These are phyloP conservation scores for Claviceps africana DNA, from an alignment of 2,329 filamentous ascomycete species.

Conservation along the genomic window DNA sequence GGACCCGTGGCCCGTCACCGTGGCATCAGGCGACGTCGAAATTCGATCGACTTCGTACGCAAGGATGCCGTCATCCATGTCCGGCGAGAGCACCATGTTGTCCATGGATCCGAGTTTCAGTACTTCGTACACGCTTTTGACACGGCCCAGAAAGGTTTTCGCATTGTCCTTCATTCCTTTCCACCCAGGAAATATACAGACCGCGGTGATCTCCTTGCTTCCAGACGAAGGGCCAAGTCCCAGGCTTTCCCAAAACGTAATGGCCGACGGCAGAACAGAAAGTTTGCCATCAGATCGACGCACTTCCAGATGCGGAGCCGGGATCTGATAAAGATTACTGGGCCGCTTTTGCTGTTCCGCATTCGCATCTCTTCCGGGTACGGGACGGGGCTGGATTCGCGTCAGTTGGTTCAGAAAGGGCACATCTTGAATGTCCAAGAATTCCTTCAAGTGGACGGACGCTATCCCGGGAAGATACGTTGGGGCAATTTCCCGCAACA, in stretches of 20 bases:
- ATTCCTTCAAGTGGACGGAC: conserved; percentile 28
- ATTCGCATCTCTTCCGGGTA: conserved; percentile 26
- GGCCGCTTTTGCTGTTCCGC: conserved; percentile 35
- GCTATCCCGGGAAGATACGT: conserved; percentile 26
- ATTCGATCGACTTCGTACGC: conserved; percentile 35
- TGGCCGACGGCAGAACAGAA: conserved; percentile 59
- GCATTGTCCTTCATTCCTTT: conserved; percentile 48
- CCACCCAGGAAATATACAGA: conserved; percentile 57
- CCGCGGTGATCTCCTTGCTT: conserved; percentile 53
- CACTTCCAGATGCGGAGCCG: conserved; percentile 57
- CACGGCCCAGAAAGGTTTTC: conserved; percentile 49
- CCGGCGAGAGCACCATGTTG: conserved; percentile 28
- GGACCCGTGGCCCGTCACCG: conserved; percentile 29
- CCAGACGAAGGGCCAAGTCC: conserved; percentile 60
- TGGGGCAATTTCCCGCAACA: conserved; percentile 31
- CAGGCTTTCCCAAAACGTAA: conserved; percentile 71
- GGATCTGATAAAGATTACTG: conserved; percentile 46
- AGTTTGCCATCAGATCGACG: conserved; percentile 54
- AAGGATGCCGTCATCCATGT: conserved; percentile 31
- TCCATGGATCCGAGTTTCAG: conserved; percentile 57
- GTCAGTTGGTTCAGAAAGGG: conserved; percentile 37
- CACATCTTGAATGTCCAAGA: conserved; percentile 44
- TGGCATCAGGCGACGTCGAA: conserved; percentile 25
- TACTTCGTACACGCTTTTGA: conserved; percentile 59
- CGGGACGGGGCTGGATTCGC: conserved; percentile 35